These are phyloP conservation scores for Puccinia hordei DNA, from an alignment of 1,284 basidiomycete genomes.

Conservation along the genomic window DNA sequence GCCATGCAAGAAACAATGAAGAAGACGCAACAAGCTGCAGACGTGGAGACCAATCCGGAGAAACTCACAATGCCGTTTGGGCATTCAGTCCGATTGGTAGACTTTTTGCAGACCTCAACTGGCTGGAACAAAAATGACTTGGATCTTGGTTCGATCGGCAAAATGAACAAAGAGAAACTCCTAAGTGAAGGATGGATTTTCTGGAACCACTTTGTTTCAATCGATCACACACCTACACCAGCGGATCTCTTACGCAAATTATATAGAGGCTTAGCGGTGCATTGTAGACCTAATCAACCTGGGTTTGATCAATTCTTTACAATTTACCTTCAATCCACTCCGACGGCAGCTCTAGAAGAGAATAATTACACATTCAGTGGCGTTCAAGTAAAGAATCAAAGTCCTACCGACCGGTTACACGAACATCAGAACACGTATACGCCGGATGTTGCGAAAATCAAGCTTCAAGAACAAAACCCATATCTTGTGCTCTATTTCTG, in stretches of 20 bases:
- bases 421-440: not conserved
- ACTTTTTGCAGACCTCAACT: no score
- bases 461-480: not conserved
- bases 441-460: not conserved
- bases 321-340: no score
- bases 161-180: not conserved
- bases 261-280: not conserved
- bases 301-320: not conserved
- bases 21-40: not conserved
- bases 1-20: constrained; percentile 4
- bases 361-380: not conserved
- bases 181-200: not conserved
- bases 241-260: not conserved
- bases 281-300: not conserved
- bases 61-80: not conserved
- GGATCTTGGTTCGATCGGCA: not conserved
- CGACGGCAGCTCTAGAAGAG: not conserved
- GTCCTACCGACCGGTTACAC: not conserved
- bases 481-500: no score
- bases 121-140: no score
- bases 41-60: not conserved
- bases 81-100: not conserved
- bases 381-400: not conserved
- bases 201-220: not conserved
- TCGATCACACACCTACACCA: not conserved